These are phyloP conservation scores for Nicotiana undulata DNA, from an alignment of 257 asterid species.

Conservation along the genomic window DNA sequence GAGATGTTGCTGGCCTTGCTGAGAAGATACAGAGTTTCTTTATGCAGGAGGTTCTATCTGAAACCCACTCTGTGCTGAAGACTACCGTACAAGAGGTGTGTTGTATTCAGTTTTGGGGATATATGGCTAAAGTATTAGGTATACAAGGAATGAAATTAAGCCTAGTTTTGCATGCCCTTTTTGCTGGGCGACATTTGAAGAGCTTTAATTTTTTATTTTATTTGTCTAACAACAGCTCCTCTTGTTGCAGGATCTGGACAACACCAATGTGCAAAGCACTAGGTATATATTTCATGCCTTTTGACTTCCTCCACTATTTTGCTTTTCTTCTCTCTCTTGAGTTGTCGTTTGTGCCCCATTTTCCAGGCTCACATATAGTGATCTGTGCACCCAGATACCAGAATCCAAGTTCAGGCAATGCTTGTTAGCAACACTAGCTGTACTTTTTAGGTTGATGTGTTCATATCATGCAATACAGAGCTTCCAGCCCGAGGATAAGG, in stretches of 20 bases:
- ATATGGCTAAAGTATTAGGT: background rate
- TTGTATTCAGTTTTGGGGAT: conserved; percentile 7
- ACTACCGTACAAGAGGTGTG: conserved; percentile 66
- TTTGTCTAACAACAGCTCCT: conserved; percentile 12
- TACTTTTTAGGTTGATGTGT: conserved; percentile 84
- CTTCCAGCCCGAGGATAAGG: conserved; percentile 73
- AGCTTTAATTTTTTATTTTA: background rate
- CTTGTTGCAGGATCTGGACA: conserved; percentile 72
- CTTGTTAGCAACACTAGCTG: conserved; percentile 75
- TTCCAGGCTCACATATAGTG: conserved; percentile 94
- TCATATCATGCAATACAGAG: conserved; percentile 76
- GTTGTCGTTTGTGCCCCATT: conserved; percentile 17
- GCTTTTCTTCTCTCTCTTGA: conserved; percentile 17
- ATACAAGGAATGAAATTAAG: background rate
- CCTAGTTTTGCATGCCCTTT: background rate
- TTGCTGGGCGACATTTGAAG: background rate
- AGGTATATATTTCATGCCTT: conserved; percentile 40
- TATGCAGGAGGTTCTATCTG: conserved; percentile 98
- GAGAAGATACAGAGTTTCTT: conserved; percentile 95
- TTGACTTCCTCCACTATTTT: conserved; percentile 8
- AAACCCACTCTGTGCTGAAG: conserved; percentile 86
- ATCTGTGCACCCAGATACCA: conserved; percentile 80
- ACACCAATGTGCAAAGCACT: conserved; percentile 34
- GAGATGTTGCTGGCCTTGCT: conserved; percentile 95
- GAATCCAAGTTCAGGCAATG: conserved; percentile 95